Conservation (phyloP, 148 eudicot species). For the Silene uniflora region DNA sequence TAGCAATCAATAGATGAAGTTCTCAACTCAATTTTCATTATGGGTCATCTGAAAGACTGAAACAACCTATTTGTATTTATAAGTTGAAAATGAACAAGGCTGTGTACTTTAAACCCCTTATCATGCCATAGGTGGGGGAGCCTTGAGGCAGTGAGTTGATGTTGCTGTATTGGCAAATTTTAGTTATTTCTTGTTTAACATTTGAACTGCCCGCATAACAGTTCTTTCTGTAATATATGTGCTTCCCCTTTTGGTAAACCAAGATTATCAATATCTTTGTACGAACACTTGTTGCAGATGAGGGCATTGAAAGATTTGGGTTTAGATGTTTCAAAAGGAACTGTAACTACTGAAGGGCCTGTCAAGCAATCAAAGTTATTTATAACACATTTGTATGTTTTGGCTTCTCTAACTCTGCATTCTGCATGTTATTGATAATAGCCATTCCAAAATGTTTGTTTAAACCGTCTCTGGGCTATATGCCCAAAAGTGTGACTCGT, state of each 20-base stretch:
- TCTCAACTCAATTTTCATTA: not conserved
- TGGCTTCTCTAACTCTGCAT: not conserved
- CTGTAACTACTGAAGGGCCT: constrained; percentile 76
- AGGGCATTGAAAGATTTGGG: constrained; percentile 85
- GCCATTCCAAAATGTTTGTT: not conserved
- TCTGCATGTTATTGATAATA: not conserved
- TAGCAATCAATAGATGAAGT: no score
- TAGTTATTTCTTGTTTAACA: not conserved
- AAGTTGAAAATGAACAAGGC: not conserved
- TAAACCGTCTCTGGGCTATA: not conserved
- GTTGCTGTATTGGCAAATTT: not conserved
- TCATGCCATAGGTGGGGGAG: not conserved
- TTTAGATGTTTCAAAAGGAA: constrained; percentile 83
- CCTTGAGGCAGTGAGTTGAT: not conserved
- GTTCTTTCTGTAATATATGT: not conserved
- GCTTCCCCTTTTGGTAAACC: not conserved
- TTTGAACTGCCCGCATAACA: not conserved
- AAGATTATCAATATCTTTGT: not conserved
- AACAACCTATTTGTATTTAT: not conserved
- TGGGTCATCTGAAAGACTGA: not conserved
- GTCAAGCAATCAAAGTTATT: constrained; percentile 67
- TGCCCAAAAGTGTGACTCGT: not conserved
- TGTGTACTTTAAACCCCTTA: not conserved
- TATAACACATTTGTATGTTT: constrained; percentile 64
- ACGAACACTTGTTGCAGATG: constrained; percentile 54